Evolutionary conservation across 352 stramenopile genomes (phyloP).

Genomic region (Aphanomyces invadans): DNA sequence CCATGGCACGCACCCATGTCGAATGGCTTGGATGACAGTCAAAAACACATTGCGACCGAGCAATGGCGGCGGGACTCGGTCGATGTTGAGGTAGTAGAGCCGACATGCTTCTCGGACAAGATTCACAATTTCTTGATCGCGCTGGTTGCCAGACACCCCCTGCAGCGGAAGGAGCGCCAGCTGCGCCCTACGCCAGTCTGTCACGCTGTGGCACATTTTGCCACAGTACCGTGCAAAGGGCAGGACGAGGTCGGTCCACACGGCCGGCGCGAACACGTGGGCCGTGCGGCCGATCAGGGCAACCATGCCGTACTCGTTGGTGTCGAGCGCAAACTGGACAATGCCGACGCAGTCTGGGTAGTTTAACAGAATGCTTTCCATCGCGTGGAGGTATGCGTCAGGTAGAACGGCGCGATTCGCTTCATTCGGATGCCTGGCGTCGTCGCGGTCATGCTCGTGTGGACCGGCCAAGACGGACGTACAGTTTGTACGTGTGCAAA

Average conservation of each 20-base stretch:
- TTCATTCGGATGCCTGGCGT: conserved; percentile 16
- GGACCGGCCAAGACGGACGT: too few species aligned
- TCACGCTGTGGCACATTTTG: too few species aligned
- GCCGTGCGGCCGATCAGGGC: conserved; percentile 2
- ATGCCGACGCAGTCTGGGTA: not conserved
- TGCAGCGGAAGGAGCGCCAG: conserved; percentile 9
- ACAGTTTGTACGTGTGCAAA: not conserved
- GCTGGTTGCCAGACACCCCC: conserved; percentile 15
- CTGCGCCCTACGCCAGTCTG: not conserved
- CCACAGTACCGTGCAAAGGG: conserved; percentile 14
- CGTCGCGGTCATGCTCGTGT: too few species aligned
- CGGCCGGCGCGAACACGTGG: not conserved
- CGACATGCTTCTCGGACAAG: conserved; percentile 17
- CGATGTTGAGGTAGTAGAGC: conserved; percentile 21
- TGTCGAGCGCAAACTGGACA: conserved; percentile 7
- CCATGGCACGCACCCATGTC: conserved; percentile 9
- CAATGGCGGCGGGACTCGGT: not conserved
- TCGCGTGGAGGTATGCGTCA: conserved; percentile 2
- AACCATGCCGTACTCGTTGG: conserved; percentile 14
- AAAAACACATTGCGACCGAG: conserved; percentile 11
- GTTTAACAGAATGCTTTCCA: not conserved
- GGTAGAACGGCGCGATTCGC: not conserved
- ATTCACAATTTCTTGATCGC: conserved; percentile 22
- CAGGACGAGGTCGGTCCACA: conserved; percentile 10
- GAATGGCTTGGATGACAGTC: conserved; percentile 18